Base-by-base conservation (phyloP, 345 rosid species). In the Schrenkiella parvula region DNA sequence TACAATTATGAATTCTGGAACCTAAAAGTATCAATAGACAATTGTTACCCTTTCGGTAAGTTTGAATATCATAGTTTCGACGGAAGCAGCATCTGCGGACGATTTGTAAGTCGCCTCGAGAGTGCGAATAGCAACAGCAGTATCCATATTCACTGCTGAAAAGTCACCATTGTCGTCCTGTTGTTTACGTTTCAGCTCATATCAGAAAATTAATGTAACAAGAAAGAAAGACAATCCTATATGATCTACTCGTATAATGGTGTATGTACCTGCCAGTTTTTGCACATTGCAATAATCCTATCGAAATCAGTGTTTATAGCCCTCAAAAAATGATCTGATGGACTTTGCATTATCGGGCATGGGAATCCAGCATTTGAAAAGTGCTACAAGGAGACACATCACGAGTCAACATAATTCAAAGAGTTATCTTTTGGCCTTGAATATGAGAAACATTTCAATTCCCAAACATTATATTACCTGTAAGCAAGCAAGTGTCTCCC, bases 321-420 rank as follows among this genome's bases (percentile, higher is more conserved):
- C 38, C 99, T 93, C 72, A 95, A 81, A 63, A 95, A 92, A 80
- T 95, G 99, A 85, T 95, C 99, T 0, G 99, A 91, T 63, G 99
- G 99, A 78, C 99, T 95, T 92, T 95, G 99, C 99, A 95, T 95
- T 59, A 95, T 95, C 4, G 99, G 99, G 79, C 99, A 95, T 59
- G 99, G 99, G 77, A 95, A 95, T 84, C 99, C 99, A 70, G 98
- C 99, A 81, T 92, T 95, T 44, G 99, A 90, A 78, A 95, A 95
- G 74, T 92, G 99, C 99, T 95, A 72, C 86, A 84, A 61, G 55
- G 28, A 32, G 62, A 58, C 39, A 42, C 8, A 25, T 18, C 17
- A 42, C 8, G 8, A 56, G 78, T 18, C 25, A 47, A 50, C 26
- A 68, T 28, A 22, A 5, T 1, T 55, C 10, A 63, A 31, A 52